Evolutionary conservation across 1,139 yeast species (phyloP).

Genomic region (Meyerozyma elateridarum): DNA sequence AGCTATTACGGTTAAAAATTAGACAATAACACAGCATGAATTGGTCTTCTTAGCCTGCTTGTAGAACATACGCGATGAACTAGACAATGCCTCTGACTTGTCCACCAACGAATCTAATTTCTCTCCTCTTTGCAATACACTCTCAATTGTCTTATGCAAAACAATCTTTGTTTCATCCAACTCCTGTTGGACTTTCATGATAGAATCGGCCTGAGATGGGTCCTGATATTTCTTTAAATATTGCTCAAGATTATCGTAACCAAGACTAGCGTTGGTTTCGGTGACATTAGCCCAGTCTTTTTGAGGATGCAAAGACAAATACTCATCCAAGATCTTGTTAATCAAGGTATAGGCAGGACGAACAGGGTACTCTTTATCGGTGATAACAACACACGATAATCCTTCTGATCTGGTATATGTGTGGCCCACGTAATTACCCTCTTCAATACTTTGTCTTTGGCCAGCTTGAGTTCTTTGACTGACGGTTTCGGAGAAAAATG

Average conservation of each 20-base stretch:
- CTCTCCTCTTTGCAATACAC: slow-evolving; percentile 93
- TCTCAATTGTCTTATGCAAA: slow-evolving; percentile 90
- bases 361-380: slow-evolving; percentile 94
- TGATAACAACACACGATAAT: slow-evolving; percentile 84
- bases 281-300: slow-evolving; percentile 59
- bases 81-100: slow-evolving; percentile 87
- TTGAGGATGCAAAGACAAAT: slow-evolving; percentile 76
- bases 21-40: slow-evolving; percentile 87
- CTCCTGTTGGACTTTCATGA: slow-evolving; percentile 96
- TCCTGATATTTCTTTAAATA: slow-evolving; percentile 88
- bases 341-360: slow-evolving; percentile 95
- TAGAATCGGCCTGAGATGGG: slow-evolving; percentile 94
- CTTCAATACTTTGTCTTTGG: slow-evolving; percentile 92
- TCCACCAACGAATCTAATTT: slow-evolving; percentile 90
- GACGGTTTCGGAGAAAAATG: slow-evolving; percentile 88
- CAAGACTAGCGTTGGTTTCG: slow-evolving; percentile 45
- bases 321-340: slow-evolving; percentile 89
- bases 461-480: slow-evolving; percentile 84
- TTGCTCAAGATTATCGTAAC: slow-evolving; percentile 58
- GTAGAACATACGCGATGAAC: slow-evolving; percentile 89
- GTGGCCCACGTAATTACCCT: slow-evolving; percentile 87
- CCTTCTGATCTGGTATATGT: slow-evolving; percentile 90
- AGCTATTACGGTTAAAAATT: too few relatives aligned
- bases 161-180: slow-evolving; percentile 96
- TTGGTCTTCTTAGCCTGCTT: slow-evolving; percentile 97